A percentile compares a stretch with the other conserved stretches of the same genome.
phyloP scores from a whole-genome alignment of 352 stramenopile genomes.

The Pythium pyrilobum region DNA sequence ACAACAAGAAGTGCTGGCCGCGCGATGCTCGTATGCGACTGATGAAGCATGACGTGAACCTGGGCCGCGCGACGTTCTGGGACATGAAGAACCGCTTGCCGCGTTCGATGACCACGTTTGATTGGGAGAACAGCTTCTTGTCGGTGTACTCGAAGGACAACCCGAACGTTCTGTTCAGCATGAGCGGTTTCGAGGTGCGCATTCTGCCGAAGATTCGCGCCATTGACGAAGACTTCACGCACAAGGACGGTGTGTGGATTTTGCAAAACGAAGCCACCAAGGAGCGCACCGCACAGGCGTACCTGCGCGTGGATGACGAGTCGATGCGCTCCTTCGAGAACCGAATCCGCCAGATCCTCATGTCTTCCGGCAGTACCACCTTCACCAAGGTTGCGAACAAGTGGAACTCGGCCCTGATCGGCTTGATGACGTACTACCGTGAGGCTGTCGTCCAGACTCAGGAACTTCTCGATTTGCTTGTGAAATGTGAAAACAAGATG shows the following conservation, averaged over 20 bases:
- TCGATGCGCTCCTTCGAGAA: slow-evolving; percentile 98
- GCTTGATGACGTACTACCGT: slow-evolving; percentile 99
- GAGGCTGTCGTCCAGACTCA: slow-evolving; percentile 99
- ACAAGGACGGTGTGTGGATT: slow-evolving; percentile 99
- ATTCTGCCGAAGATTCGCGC: slow-evolving; percentile 92
- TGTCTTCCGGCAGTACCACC: slow-evolving; percentile 98
- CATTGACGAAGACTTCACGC: slow-evolving; percentile 89
- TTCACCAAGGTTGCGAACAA: slow-evolving; percentile 99
- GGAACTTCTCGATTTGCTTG: slow-evolving; percentile 98
- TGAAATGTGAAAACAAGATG: slow-evolving; percentile 99
- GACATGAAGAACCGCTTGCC: slow-evolving; percentile 99
- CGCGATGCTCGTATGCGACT: slow-evolving; percentile 98
- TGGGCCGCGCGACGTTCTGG: slow-evolving; percentile 99
- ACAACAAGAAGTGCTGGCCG: slow-evolving; percentile 99
- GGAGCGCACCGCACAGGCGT: slow-evolving; percentile 98
- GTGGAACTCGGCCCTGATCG: slow-evolving; percentile 93
- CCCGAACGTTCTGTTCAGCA: slow-evolving; percentile 99
- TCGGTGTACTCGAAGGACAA: slow-evolving; percentile 99
- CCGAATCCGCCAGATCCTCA: slow-evolving; percentile 98
- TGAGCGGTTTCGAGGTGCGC: slow-evolving; percentile 98
- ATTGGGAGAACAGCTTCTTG: slow-evolving; percentile 99
- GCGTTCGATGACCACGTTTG: slow-evolving; percentile 97
- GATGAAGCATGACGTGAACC: slow-evolving; percentile 99
- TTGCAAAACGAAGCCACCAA: slow-evolving; percentile 99
- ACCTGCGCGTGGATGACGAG: slow-evolving; percentile 95